Percentiles rank a stretch among this genome's conserved stretches.
These are phyloP conservation scores for Piper betle DNA, from an alignment of 164 flowering plant species.

Conservation along the genomic window DNA sequence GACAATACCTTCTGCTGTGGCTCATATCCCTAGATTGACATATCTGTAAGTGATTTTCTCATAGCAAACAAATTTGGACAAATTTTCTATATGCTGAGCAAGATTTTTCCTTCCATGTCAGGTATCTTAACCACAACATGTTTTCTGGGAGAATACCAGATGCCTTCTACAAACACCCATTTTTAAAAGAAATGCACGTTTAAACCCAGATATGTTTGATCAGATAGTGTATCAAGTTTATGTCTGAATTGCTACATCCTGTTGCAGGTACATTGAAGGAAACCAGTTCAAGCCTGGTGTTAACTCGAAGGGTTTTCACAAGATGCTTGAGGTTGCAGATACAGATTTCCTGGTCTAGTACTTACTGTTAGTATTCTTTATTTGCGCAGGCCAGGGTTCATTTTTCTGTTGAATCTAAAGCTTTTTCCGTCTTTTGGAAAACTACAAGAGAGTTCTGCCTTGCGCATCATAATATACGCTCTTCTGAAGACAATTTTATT, in stretches of 20 bases:
- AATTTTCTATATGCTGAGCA: background rate
- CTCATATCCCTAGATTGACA: slow-evolving; percentile 67
- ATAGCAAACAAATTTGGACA: background rate
- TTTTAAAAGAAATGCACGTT: slow-evolving; percentile 84
- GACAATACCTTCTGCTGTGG: slow-evolving; percentile 56
- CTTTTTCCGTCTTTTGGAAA: too few species aligned
- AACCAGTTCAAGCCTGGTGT: slow-evolving; percentile 75
- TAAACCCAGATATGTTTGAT: background rate
- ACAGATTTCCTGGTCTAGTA: slow-evolving; percentile 60
- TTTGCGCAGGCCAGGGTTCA: background rate
- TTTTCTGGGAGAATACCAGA: slow-evolving; percentile 84
- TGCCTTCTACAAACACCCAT: slow-evolving; percentile 75
- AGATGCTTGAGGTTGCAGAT: slow-evolving; percentile 77
- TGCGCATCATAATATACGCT: too few species aligned
- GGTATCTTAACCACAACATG: slow-evolving; percentile 94
- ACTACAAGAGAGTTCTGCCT: too few species aligned
- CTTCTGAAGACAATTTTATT: too few species aligned
- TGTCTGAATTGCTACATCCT: background rate
- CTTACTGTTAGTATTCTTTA: slow-evolving; percentile 6
- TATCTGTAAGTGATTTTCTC: slow-evolving; percentile 51
- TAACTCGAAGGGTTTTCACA: slow-evolving; percentile 68
- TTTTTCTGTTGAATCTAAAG: background rate
- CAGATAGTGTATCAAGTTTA: background rate
- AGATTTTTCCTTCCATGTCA: slow-evolving; percentile 15
- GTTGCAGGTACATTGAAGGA: slow-evolving; percentile 86